Evolutionary conservation across 169 alveolate genomes (phyloP), one percentile per base, ranked within the genome.

Genomic region (Perkinsus chesapeaki): DNA sequence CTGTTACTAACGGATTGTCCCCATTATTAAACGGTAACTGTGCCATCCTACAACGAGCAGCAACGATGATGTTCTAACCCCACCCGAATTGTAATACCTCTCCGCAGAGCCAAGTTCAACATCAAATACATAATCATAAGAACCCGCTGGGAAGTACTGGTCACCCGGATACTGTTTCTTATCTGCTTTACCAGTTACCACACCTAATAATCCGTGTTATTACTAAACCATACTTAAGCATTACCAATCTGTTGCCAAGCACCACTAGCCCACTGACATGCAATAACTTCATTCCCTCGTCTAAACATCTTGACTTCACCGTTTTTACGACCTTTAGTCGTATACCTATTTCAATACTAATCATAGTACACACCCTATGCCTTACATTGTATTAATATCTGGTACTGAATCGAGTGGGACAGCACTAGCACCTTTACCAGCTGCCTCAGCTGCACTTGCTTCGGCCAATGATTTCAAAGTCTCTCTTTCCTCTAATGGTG

Each of bases 161-260:
- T 97, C 99, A n/a, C 99, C 99, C 37, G 95, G 96, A 93, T 96
- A 97, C 92, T 93, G 94, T 93, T 96, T 96, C 93, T 95, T 95
- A 31, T 39, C 43, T 3, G 94, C 94, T 36, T 92, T 91, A 31
- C 27, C 92, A 39, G 94, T 95, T 0, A 73, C 92, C n/a, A 94
- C 91, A 47, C 95, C 96, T 60, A 60, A 20, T 91, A 48, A 34
- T 96, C n/a, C n/a, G n/a, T n/a, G n/a, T n/a, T n/a, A n/a, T n/a
- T 94, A 16, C 39, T 48, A 72, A 94, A 92, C 93, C 94, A 94
- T 38, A 95, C 95, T 73, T 96, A 94, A 0, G 96, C 98, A 92
- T 96, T 98, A 39, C 99, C 99, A 7, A 97, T 95, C 92, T 95
- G 93, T 92, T 96, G 98, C 99, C 99, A 97, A 48, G 93, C 96